Evolutionary conservation across 1,284 basidiomycete genomes (phyloP).

Genomic region (Singerocomus rubriflavus): DNA sequence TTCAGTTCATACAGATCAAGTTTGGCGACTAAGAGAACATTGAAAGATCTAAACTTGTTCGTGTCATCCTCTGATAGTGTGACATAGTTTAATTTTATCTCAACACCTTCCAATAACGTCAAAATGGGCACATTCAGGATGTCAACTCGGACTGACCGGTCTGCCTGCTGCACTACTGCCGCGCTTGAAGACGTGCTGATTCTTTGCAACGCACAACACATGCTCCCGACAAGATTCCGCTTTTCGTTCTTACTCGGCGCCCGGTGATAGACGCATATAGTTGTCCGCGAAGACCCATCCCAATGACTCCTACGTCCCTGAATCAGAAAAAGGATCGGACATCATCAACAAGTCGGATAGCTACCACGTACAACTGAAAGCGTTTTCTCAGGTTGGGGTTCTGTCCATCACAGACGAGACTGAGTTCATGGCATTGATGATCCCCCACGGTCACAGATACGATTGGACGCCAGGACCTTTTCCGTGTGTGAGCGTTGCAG

Average conservation of each 20-base stretch:
- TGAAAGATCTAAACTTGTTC: conserved; percentile 10
- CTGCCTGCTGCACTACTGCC: conserved; percentile 34
- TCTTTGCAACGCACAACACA: conserved; percentile 49
- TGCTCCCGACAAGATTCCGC: conserved; percentile 49
- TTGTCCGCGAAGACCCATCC: conserved; percentile 39
- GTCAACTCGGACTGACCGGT: conserved; percentile 36
- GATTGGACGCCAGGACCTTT: conserved; percentile 61
- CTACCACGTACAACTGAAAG: conserved; percentile 45
- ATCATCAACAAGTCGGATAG: background rate
- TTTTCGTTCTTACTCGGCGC: conserved; percentile 54
- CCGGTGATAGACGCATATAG: conserved; percentile 53
- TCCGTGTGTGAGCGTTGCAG: conserved; percentile 46
- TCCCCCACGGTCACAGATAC: conserved; percentile 53
- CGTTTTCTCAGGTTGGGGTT: conserved; percentile 58
- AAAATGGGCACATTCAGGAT: conserved; percentile 4
- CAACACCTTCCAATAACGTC: conserved; percentile 33
- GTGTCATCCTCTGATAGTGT: conserved; percentile 9
- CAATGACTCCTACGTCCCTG: conserved; percentile 38
- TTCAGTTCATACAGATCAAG: conserved; percentile 13
- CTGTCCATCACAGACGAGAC: conserved; percentile 64
- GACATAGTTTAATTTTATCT: conserved; percentile 31
- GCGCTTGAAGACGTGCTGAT: conserved; percentile 44
- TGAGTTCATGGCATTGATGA: conserved; percentile 47
- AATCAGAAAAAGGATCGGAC: background rate
- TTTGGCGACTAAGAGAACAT: conserved; percentile 19